These are phyloP conservation scores for Aaosphaeria pasadenensis DNA, from an alignment of 2,329 filamentous ascomycete genomes.

Conservation along the genomic window DNA sequence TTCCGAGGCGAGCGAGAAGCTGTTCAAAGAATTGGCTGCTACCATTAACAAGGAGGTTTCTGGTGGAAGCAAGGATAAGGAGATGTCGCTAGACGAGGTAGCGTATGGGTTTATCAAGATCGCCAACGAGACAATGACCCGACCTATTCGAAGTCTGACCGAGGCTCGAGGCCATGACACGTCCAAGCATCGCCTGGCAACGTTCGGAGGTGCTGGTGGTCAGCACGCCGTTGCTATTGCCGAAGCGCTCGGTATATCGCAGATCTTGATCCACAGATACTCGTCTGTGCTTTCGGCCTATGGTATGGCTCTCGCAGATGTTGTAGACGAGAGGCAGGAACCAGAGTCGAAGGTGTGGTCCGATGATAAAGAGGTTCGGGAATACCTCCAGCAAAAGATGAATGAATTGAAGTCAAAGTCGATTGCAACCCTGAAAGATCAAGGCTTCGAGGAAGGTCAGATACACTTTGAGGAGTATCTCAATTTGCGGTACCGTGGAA, in stretches of 20 bases:
- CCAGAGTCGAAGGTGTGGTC: conserved; percentile 63
- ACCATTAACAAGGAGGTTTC: conserved; percentile 75
- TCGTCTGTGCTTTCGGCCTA: conserved; percentile 89
- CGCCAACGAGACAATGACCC: conserved; percentile 87
- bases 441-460: conserved; percentile 73
- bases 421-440: conserved; percentile 62
- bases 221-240: conserved; percentile 93
- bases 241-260: conserved; percentile 75
- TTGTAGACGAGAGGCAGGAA: conserved; percentile 87
- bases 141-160: conserved; percentile 84
- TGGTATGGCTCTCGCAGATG: conserved; percentile 88
- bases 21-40: conserved; percentile 72
- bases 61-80: conserved; percentile 53
- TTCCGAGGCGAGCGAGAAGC: conserved; percentile 67
- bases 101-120: conserved; percentile 88
- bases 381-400: conserved; percentile 70
- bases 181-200: conserved; percentile 83
- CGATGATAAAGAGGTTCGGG: conserved; percentile 55
- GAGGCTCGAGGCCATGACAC: conserved; percentile 92
- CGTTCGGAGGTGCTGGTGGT: conserved; percentile 87
- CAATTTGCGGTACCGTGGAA: conserved; percentile 89
- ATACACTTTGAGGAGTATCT: conserved; percentile 89
- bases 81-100: conserved; percentile 78
- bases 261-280: conserved; percentile 83
- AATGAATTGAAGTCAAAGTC: conserved; percentile 76